Conservation (phyloP, 768 basidiomycete species). For the Mycena crocata region DNA sequence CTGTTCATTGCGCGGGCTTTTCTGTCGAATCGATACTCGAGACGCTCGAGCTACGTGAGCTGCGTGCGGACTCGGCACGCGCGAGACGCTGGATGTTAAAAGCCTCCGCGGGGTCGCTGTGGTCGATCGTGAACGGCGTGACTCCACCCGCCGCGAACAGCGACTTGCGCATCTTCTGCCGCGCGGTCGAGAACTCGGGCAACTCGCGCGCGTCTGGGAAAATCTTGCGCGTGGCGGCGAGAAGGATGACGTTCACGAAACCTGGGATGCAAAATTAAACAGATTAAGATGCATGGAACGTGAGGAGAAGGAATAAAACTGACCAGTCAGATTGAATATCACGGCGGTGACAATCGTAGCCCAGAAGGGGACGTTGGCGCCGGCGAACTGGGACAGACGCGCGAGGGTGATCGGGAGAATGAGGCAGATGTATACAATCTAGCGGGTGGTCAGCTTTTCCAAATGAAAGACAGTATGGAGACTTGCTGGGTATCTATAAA, state of each 20-base stretch:
- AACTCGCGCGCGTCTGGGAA: conserved; percentile 32
- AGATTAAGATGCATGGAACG: no score
- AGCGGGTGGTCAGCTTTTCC: background rate
- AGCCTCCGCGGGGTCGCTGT: conserved; percentile 23
- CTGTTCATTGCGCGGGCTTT: background rate
- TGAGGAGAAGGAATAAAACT: background rate
- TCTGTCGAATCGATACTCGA: background rate
- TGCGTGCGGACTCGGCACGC: conserved; percentile 9
- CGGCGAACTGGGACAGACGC: conserved; percentile 42
- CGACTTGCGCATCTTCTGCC: conserved; percentile 20
- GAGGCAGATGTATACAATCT: conserved; percentile 45
- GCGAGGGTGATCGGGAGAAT: conserved; percentile 44
- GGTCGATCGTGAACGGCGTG: conserved; percentile 26
- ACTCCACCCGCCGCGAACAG: conserved; percentile 20
- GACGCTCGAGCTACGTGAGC: conserved; percentile 16
- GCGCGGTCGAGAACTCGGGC: conserved; percentile 31
- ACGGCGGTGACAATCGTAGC: conserved; percentile 36
- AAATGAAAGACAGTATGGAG: background rate
- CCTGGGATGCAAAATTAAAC: conserved; percentile 15
- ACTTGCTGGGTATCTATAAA: conserved; percentile 32
- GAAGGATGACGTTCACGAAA: conserved; percentile 38
- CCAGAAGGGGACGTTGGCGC: conserved; percentile 40
- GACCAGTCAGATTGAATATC: conserved; percentile 47
- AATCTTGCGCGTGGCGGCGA: conserved; percentile 29
- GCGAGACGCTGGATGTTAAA: conserved; percentile 16